Conservation (phyloP, 2,329 filamentous ascomycete species). For the Fragosphaeria purpurea region DNA sequence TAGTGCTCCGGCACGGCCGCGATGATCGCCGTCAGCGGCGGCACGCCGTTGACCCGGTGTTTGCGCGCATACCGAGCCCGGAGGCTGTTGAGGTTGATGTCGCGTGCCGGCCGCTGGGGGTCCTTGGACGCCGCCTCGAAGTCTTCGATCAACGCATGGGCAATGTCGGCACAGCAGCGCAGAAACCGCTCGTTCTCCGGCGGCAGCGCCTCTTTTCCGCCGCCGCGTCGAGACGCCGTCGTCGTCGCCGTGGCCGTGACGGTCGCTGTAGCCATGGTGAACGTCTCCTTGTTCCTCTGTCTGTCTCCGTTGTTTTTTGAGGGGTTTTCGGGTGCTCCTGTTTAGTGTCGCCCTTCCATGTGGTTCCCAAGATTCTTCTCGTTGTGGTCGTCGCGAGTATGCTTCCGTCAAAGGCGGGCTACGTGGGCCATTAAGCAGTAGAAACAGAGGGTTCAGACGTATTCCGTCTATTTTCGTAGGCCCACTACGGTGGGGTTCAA, state of each 20-base stretch:
- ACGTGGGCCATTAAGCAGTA: no score
- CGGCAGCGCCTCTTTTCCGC: conserved; percentile 61
- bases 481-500: no score
- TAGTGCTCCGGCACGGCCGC: conserved; percentile 98
- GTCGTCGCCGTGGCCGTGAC: conserved; percentile 38
- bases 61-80: conserved; percentile 86
- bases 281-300: background rate
- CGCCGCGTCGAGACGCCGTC: conserved; percentile 35
- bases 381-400: background rate
- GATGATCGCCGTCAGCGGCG: conserved; percentile 92
- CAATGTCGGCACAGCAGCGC: conserved; percentile 90
- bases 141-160: conserved; percentile 86
- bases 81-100: conserved; percentile 86
- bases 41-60: conserved; percentile 77
- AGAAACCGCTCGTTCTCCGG: conserved; percentile 93
- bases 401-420: background rate
- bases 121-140: conserved; percentile 68
- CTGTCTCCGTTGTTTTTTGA: background rate
- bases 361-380: conserved; percentile 1
- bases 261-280: conserved; percentile 24
- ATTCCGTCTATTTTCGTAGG: no score
- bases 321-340: background rate
- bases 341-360: background rate
- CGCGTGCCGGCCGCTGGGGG: conserved; percentile 60
- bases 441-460: no score